Evolutionary conservation across 2,329 filamentous ascomycete genomes (phyloP), one percentile per base, ranked within the genome.

Genomic region (Xenoacremonium recifei): DNA sequence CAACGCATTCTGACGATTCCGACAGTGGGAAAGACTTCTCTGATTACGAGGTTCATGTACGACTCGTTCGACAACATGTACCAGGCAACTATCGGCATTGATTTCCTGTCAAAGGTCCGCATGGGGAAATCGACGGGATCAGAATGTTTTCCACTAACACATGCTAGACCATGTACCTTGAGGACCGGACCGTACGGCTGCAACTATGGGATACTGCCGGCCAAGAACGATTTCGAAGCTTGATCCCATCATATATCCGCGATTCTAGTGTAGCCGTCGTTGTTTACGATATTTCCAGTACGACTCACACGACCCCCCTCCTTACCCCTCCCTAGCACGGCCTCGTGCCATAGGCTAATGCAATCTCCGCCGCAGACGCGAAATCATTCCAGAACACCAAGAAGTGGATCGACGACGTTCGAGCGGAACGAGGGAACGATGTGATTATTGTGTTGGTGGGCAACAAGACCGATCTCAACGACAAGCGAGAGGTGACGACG

Each of bases 21-120:
- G 45, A 52, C 66, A 97, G 93, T 99, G 60, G 93, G 93, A 65
- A 99, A 99, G 76, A 99, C 93, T 21, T 99, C 93, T 49, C 75
- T 99, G 59, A 99, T 99, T 67, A 99, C 93, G 54, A 85, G 93
- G 53, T 99, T 99, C 77, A 99, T 99, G 93, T 99, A 99, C 78
- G 93, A 99, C 71, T 97, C 93, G 35, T 99, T 99, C 76, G 93
- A 99, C 77, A 96, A 95, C 73, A 97, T 92, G 78, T 99, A 99
- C 74, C 93, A 99, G 72, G 93, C 93, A 44, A 99, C 93, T 29
- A 97, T 99, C 64, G 93, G 93, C 63, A 99, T 99, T 73, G 93
- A 99, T 72, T 99, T 99, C 66, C 82, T 99, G 55, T 96, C 91
- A 62, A 99, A 99, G 85, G 89, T 88, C 76, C 66, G 52, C 29